These are phyloP conservation scores for Carex cristatella DNA, from an alignment of 176 grass and related monocot species.

Conservation along the genomic window DNA sequence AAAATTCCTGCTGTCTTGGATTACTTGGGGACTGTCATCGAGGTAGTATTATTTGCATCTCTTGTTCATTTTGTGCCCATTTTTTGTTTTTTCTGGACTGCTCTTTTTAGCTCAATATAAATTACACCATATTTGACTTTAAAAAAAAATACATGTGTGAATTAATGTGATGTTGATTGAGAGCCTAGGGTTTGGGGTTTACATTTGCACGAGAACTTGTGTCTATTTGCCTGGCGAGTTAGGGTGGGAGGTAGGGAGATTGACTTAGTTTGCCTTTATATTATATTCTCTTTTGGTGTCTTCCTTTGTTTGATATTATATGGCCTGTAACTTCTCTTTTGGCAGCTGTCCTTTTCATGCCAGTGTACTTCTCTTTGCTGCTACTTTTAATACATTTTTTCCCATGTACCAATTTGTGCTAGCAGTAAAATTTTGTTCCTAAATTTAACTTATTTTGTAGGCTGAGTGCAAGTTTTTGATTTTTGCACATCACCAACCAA, in stretches of 20 bases:
- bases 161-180: background rate
- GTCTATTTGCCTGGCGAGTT: background rate
- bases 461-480: slow-evolving; percentile 92
- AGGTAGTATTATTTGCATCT: slow-evolving; percentile 44
- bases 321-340: background rate
- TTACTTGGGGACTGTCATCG: slow-evolving; percentile 74
- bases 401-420: background rate
- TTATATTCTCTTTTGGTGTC: background rate
- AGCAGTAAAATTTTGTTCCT: background rate
- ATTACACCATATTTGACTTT: slow-evolving; percentile 1
- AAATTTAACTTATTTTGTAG: slow-evolving; percentile 37
- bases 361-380: background rate
- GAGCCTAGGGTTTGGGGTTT: background rate
- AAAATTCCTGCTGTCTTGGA: slow-evolving; percentile 93
- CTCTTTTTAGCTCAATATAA: slow-evolving; percentile 4
- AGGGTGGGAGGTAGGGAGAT: background rate
- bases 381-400: background rate
- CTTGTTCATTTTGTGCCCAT: slow-evolving; percentile 6
- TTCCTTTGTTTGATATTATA: background rate
- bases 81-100: slow-evolving; percentile 10
- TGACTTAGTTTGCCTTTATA: background rate
- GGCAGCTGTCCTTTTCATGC: background rate
- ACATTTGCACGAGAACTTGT: background rate
- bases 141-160: background rate
- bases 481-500: slow-evolving; percentile 89